phyloP scores from a whole-genome alignment of 331 rosid species.

The Erythrophleum ivorense region DNA sequence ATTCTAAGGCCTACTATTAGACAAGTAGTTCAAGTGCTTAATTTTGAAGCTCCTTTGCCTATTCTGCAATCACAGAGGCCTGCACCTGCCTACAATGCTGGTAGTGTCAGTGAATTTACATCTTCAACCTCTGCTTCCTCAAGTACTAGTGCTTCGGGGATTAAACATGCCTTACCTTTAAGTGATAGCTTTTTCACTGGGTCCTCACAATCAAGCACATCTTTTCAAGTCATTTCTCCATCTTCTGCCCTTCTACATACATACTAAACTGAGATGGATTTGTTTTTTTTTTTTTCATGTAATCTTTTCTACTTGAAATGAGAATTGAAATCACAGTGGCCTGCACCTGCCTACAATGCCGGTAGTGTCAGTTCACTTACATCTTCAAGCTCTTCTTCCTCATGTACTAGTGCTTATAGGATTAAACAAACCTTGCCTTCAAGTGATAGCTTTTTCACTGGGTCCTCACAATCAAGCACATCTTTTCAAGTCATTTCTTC shows the following conservation, averaged over 20 bases:
- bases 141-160: slow-evolving; percentile 17
- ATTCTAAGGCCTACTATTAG: slow-evolving; percentile 54
- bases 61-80: slow-evolving; percentile 34
- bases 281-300: background rate
- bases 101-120: background rate
- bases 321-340: background rate
- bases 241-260: slow-evolving; percentile 33
- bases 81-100: slow-evolving; percentile 15
- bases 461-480: slow-evolving; percentile 41
- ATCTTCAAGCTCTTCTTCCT: slow-evolving; percentile 6
- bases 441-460: slow-evolving; percentile 21
- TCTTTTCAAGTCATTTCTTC: slow-evolving; percentile 38
- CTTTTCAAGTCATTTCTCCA: slow-evolving; percentile 38
- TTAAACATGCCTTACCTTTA: slow-evolving; percentile 14
- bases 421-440: slow-evolving; percentile 12
- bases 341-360: background rate
- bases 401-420: slow-evolving; percentile 18
- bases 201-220: slow-evolving; percentile 41
- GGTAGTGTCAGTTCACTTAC: background rate
- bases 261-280: background rate
- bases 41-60: slow-evolving; percentile 54
- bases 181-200: slow-evolving; percentile 22
- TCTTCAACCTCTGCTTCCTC: slow-evolving; percentile 1
- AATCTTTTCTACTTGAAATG: background rate
- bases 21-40: slow-evolving; percentile 53